Base-by-base conservation (phyloP, 768 basidiomycete species). In the Mycena galericulata region DNA sequence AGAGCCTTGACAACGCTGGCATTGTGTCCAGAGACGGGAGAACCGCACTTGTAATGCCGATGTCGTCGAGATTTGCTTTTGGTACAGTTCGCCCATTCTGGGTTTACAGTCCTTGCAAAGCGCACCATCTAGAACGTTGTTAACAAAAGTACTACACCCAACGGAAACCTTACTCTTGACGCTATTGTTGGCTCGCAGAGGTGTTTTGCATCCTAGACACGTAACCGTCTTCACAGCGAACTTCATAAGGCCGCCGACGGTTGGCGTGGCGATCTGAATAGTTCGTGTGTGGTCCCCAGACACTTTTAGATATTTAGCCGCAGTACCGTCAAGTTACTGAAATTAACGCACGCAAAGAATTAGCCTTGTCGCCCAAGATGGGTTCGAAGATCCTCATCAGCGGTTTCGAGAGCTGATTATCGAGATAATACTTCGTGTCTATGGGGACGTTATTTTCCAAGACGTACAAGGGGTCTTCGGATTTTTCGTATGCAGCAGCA, bases 1-100 rank as follows among this genome's bases (percentile, higher is more conserved):
- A 20, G 98, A 99, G 17, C 98, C n/a, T n/a, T 99, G 98, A 83
- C 98, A 99, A 27, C 98, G 88, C 76, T 99, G 98, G 74, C 98
- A 99, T 76, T 99, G 97, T 1, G 98, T 99, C 98, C 98, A 99
- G 26, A 99, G 79, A 54, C 97, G 88, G 22, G 97, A 93, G 78
- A 98, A 99, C 51, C 94, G 90, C 9, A 97, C 91, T 84, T 99
- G 95, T 49, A 92, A 83, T n/a, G n/a, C n/a, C n/a, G 97, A 96
- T 0, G 93, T 89, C 8, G 82, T 81, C 7, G 85, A 74, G 41
- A 93, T 87, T 77, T 98, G 97, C 76, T 96, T 98, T 75, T 96
- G 92, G 76, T 98, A 98, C 50, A 99, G 80, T 74, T 98, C 98
- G 20, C 92, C 91, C 15, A 97, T 87, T 62, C 89, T 87, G 2